A percentile compares a stretch with the other conserved stretches of the same genome.
Evolutionary conservation across 2,329 filamentous ascomycete species (phyloP).

Genomic region (Ophiostoma ulmi): DNA sequence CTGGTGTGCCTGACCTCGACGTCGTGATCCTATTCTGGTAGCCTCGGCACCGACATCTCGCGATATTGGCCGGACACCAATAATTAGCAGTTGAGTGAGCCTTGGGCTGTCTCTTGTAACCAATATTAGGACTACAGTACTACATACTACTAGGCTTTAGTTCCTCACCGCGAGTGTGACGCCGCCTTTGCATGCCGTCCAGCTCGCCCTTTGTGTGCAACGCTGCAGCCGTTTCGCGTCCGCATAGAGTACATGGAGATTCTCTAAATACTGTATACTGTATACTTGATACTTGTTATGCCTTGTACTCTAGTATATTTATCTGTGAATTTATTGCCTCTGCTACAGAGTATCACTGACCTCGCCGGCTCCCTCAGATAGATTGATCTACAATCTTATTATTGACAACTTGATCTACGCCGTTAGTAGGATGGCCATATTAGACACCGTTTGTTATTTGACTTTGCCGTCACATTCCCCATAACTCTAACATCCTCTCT

Average conservation of each 20-base stretch:
- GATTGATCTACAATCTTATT: not conserved
- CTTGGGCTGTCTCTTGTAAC: too few species aligned
- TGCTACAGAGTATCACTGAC: not conserved
- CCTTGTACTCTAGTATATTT: not conserved
- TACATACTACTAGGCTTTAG: not conserved
- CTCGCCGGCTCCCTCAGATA: not conserved
- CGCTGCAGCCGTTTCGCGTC: conserved; percentile 2
- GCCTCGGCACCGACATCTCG: not conserved
- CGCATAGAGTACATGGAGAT: not conserved
- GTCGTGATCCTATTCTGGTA: not conserved
- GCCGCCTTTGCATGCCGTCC: not conserved
- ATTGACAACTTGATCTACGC: not conserved
- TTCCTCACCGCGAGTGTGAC: not conserved
- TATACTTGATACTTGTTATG: not conserved
- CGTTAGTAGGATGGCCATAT: not conserved
- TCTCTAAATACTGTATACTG: not conserved
- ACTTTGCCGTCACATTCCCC: not conserved
- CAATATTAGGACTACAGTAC: too few species aligned
- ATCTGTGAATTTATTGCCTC: not conserved
- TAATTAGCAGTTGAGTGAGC: too few species aligned
- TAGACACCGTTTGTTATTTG: not conserved
- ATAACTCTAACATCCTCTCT: not conserved
- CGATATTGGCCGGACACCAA: not conserved
- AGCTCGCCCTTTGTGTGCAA: not conserved
- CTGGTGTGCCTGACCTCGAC: not conserved